Percentiles rank a stretch among this genome's conserved stretches.
Evolutionary conservation across 2,329 filamentous ascomycete genomes (phyloP).

Genomic region (Exophiala mesophila): DNA sequence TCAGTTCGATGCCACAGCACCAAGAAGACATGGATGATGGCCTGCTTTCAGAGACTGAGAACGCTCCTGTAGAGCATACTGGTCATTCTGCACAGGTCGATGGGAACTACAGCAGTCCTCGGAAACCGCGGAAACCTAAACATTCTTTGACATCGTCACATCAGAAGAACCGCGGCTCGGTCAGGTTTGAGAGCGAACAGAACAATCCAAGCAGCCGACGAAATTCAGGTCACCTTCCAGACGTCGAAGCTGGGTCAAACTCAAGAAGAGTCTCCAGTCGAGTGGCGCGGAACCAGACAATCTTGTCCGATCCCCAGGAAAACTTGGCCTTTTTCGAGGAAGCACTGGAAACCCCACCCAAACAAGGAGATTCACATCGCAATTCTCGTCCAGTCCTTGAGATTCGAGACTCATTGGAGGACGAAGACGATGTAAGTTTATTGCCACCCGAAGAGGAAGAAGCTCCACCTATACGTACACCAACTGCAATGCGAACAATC

Average conservation of each 20-base stretch:
- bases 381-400: conserved; percentile 11
- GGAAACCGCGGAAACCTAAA: conserved; percentile 14
- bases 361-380: not conserved
- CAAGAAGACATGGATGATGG: conserved; percentile 10
- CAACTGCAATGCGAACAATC: conserved; percentile 2
- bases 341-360: conserved; percentile 2
- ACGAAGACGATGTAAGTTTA: conserved; percentile 8
- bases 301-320: conserved; percentile 15
- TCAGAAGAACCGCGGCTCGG: conserved; percentile 1
- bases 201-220: conserved; percentile 14
- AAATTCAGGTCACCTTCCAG: conserved; percentile 1
- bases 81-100: conserved; percentile 11
- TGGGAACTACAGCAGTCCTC: conserved; percentile 17
- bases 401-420: conserved; percentile 20
- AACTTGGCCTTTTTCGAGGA: conserved; percentile 18
- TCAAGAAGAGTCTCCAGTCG: conserved; percentile 15
- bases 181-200: conserved; percentile 14
- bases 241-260: conserved; percentile 1
- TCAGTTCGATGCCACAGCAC: conserved; percentile 8
- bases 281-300: conserved; percentile 13
- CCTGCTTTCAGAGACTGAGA: conserved; percentile 1
- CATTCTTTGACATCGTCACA: not conserved
- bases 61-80: not conserved
- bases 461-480: too few species aligned
- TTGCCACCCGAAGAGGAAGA: too few species aligned